Evolutionary conservation across 1,139 yeast species (phyloP).

Genomic region (Kodamaea sp.): DNA sequence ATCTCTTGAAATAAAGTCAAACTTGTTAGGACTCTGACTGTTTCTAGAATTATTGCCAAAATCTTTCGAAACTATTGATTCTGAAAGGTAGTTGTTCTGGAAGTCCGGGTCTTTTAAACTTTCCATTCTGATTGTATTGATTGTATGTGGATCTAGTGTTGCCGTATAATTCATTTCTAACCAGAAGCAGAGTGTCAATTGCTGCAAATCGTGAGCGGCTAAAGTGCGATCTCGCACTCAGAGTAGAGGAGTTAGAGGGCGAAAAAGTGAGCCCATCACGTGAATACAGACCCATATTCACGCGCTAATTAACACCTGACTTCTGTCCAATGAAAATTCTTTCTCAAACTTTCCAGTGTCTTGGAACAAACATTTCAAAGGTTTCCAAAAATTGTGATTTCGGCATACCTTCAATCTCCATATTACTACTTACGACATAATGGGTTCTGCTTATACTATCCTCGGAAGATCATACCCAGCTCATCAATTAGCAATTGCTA

Average conservation of each 20-base stretch:
- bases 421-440: too few relatives aligned
- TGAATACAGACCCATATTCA: neutral
- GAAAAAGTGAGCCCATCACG: conserved; percentile 1
- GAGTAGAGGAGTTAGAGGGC: neutral
- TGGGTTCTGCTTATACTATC: conserved; percentile 82
- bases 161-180: too few relatives aligned
- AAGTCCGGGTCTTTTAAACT: conserved; percentile 1
- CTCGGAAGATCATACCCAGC: conserved; percentile 77
- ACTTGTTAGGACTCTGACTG: too few relatives aligned
- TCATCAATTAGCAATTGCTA: conserved; percentile 69
- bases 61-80: too few relatives aligned
- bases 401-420: too few relatives aligned
- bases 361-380: conserved; percentile 6
- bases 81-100: neutral
- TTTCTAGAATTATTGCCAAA: too few relatives aligned
- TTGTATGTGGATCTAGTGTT: conserved; percentile 1
- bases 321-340: conserved; percentile 13
- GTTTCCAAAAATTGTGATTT: too few relatives aligned
- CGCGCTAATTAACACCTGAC: conserved; percentile 8
- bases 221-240: too few relatives aligned
- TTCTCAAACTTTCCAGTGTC: conserved; percentile 4
- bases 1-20: too few relatives aligned
- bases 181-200: neutral
- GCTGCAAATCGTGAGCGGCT: too few relatives aligned
- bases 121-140: conserved; percentile 2